phyloP scores from a whole-genome alignment of 768 basidiomycete species.

The Russula sp. region DNA sequence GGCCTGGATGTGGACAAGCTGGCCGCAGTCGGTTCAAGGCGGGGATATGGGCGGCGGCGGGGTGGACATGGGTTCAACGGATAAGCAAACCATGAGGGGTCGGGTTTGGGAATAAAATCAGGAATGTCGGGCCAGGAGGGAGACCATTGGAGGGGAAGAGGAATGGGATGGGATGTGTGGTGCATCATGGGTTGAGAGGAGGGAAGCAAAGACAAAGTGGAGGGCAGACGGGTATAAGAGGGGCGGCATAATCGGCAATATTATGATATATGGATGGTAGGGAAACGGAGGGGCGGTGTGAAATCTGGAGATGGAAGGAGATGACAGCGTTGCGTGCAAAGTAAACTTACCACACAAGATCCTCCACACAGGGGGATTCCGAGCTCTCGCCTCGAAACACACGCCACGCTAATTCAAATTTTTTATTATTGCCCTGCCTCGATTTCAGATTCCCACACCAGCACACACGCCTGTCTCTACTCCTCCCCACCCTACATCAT shows the following conservation, averaged over 20 bases:
- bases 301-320: slow-evolving; percentile 17
- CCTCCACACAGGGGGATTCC: neutral
- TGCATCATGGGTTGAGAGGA: slow-evolving; percentile 24
- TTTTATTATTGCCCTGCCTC: neutral
- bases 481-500: neutral
- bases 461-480: neutral
- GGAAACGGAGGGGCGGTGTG: slow-evolving; percentile 20
- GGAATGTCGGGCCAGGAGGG: slow-evolving; percentile 9
- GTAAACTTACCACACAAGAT: neutral
- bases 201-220: slow-evolving; percentile 14
- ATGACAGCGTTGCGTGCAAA: slow-evolving; percentile 14
- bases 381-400: slow-evolving; percentile 6
- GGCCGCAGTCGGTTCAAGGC: neutral
- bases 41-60: neutral
- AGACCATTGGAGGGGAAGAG: slow-evolving; percentile 20
- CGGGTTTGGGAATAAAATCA: slow-evolving; percentile 10
- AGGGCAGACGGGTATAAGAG: slow-evolving; percentile 19
- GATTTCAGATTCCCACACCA: neutral
- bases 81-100: slow-evolving; percentile 5
- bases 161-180: slow-evolving; percentile 20
- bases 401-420: slow-evolving; percentile 9
- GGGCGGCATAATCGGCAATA: slow-evolving; percentile 18
- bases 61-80: neutral
- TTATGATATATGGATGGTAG: slow-evolving; percentile 17
- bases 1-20: slow-evolving; percentile 1